phyloP scores from a whole-genome alignment of 129 eudicot genomes.

The Flaveria robusta region DNA sequence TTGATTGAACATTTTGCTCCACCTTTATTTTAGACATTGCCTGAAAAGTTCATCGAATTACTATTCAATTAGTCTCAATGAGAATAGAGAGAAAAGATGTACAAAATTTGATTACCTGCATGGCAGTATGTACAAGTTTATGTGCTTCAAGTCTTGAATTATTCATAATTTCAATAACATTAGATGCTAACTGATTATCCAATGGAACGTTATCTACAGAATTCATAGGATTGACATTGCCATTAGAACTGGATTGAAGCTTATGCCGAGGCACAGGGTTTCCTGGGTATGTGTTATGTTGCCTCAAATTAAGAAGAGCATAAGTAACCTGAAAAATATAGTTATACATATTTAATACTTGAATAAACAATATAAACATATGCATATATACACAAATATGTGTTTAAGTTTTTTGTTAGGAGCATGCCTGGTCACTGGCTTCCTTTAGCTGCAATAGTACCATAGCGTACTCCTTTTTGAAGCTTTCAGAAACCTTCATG shows the following conservation, averaged over 20 bases:
- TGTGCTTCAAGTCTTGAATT: conserved; percentile 52
- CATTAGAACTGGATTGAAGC: conserved; percentile 35
- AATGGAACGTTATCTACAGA: conserved; percentile 31
- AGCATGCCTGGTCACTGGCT: conserved; percentile 48
- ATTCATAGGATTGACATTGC: conserved; percentile 24
- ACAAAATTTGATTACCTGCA: conserved; percentile 42
- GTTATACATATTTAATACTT: background rate
- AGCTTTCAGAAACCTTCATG: conserved; percentile 47
- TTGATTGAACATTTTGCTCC: conserved; percentile 47
- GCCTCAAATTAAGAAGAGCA: conserved; percentile 49
- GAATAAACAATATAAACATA: background rate
- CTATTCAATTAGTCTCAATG: conserved; percentile 7
- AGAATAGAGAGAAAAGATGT: background rate
- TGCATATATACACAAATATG: background rate
- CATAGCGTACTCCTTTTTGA: conserved; percentile 52
- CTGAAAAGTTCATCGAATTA: conserved; percentile 30
- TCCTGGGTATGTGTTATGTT: conserved; percentile 45
- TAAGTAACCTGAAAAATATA: conserved; percentile 44
- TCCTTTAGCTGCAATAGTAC: conserved; percentile 50
- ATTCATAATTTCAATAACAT: conserved; percentile 49
- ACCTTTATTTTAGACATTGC: conserved; percentile 53
- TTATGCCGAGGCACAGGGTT: conserved; percentile 39
- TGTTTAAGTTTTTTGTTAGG: background rate
- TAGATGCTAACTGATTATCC: conserved; percentile 43
- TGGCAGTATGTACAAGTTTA: conserved; percentile 54